Conservation (phyloP, 257 asterid genomes). For the Cordia subcordata region DNA sequence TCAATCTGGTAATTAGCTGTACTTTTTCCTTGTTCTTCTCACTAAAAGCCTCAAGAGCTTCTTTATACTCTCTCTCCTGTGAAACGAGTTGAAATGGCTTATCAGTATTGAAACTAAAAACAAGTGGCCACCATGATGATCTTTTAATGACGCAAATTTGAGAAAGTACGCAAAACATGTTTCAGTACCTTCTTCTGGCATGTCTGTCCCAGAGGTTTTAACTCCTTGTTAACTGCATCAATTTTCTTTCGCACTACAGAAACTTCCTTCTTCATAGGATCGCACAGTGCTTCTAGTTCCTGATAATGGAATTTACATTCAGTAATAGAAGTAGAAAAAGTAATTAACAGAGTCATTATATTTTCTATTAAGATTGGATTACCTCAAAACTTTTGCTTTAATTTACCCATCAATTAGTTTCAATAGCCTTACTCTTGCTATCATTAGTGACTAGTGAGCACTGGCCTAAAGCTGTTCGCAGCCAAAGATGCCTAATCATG, state of each 20-base stretch:
- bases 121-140: too few relatives aligned
- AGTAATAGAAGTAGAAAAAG: not conserved
- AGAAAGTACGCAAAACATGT: not conserved
- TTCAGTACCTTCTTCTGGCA: slow-evolving; percentile 97
- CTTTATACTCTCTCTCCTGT: slow-evolving; percentile 94
- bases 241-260: slow-evolving; percentile 68
- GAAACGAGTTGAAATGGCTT: not conserved
- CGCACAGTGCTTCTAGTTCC: slow-evolving; percentile 78
- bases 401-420: too few relatives aligned
- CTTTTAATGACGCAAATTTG: too few relatives aligned
- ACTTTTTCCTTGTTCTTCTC: slow-evolving; percentile 96
- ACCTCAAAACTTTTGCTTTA: too few relatives aligned
- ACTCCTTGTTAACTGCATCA: slow-evolving; percentile 77
- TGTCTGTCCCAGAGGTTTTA: slow-evolving; percentile 78
- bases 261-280: slow-evolving; percentile 94
- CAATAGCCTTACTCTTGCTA: too few relatives aligned
- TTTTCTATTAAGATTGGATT: too few relatives aligned
- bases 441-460: too few relatives aligned
- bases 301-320: slow-evolving; percentile 21
- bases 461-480: too few relatives aligned
- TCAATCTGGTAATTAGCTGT: slow-evolving; percentile 82
- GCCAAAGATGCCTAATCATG: too few relatives aligned
- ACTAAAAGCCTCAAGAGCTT: slow-evolving; percentile 91
- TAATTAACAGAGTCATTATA: too few relatives aligned
- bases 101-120: too few relatives aligned